Conservation (phyloP, 2,329 filamentous ascomycete genomes). For the Trichoderma brevicompactum region DNA sequence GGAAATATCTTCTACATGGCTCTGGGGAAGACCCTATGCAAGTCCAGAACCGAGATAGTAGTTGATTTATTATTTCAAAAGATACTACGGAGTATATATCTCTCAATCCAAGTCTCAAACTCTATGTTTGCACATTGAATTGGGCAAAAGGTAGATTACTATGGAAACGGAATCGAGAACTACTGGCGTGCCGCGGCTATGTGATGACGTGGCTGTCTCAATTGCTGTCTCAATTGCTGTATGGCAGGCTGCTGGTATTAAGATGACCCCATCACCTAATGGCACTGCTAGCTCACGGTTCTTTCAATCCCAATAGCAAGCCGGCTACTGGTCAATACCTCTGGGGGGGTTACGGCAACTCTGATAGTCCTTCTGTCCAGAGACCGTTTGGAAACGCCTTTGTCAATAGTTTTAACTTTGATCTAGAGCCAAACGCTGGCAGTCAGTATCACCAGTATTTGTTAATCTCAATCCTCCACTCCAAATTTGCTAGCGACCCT, state of each 20-base stretch:
- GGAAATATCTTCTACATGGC: too few relatives aligned
- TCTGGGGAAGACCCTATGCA: too few relatives aligned
- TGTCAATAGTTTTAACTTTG: constrained; percentile 58
- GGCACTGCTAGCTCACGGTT: constrained; percentile 45
- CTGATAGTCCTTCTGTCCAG: constrained; percentile 39
- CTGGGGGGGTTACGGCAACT: constrained; percentile 50
- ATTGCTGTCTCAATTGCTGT: constrained; percentile 48
- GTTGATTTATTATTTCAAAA: too few relatives aligned
- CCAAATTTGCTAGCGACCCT: constrained; percentile 37
- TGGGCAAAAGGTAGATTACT: too few relatives aligned
- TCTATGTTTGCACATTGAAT: too few relatives aligned
- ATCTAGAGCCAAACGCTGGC: constrained; percentile 47
- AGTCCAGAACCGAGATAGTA: too few relatives aligned
- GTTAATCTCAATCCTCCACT: constrained; percentile 37
- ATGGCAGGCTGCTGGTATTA: constrained; percentile 49
- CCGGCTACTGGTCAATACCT: constrained; percentile 33
- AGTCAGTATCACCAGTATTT: constrained; percentile 43
- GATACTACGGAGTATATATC: too few relatives aligned
- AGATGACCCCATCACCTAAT: constrained; percentile 51
- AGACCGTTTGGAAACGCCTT: constrained; percentile 53
- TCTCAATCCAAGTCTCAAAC: too few relatives aligned
- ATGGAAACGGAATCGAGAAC: not conserved
- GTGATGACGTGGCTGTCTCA: constrained; percentile 45
- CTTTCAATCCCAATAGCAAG: constrained; percentile 36
- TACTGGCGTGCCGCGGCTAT: constrained; percentile 31